Evolutionary conservation across 495 filamentous ascomycete genomes (phyloP), one percentile per base, ranked within the genome.

Genomic region (Mytilinidion resinicola): DNA sequence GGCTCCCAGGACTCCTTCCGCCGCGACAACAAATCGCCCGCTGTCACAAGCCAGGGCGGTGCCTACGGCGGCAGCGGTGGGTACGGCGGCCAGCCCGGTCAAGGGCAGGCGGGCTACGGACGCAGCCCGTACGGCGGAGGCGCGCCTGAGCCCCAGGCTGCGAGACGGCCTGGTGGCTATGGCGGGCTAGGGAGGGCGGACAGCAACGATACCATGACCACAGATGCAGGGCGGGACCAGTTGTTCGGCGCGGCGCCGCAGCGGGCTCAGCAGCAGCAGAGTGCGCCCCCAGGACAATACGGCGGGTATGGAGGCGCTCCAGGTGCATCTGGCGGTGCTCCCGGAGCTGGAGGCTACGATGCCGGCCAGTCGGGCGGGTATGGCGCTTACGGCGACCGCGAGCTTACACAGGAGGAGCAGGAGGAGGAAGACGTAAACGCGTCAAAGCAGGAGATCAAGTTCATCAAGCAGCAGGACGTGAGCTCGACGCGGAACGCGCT

Each of bases 381-480:
- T 64, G 82, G 80, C 17, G 79, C 83, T 3, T 84, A 80, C 63
- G 74, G 74, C 39, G 79, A 86, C 57, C 77, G 84, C 35, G 79
- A 92, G 62, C 74, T 96, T 50, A 95, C 89, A 0, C 86, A 83
- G 3, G 87, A 89, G 70, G 80, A 72, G 42, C 56, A 75, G 46
- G 70, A 73, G 44, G 67, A 77, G 49, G 83, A 88, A 63, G 82
- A 86, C 56, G 76, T 90, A 1, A 67, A 79, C 19, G 82, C 80
- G 0, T 80, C 85, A 37, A 91, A 91, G 69, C 77, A 84, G 49
- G 77, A 95, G 63, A 92, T 92, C 57, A 77, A 79, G 11, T 82
- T 85, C 58, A 80, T 88, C 56, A 93, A 90, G 71, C 80, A 88
- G 62, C 82, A 85, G 38, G 86, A 90, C 69, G 82, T 89, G 10